Base-by-base conservation (phyloP, 306 rosid genomes). In the Corylus americana region DNA sequence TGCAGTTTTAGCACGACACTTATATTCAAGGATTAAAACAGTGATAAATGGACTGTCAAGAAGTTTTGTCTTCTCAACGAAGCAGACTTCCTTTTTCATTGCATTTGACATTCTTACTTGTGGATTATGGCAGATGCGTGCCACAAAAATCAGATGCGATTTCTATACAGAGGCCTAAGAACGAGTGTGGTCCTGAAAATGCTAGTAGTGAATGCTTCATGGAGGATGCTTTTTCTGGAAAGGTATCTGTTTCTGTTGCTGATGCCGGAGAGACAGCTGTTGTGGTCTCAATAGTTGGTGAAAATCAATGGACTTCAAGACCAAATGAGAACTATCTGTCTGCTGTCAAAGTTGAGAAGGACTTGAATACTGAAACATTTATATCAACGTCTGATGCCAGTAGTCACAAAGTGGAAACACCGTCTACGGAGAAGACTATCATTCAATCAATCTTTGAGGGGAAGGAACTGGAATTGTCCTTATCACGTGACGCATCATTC, bases 251-350 rank as follows among this genome's bases (percentile, higher is more conserved):
- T 59, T 88, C 97, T 74, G 93, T 91, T 80, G 97, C 94, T 78
- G 99, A 95, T 90, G 64, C 89, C 44, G 99, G 98, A 78, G 98
- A 95, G 84, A 95, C 96, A 20, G 96, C 98, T 83, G 81, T 95
- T 81, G 98, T 95, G 80, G 94, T 95, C 82, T 95, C 98, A 3
- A 83, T 91, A 91, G 89, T 91, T 80, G 98, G 84, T 73, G 84
- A 79, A 77, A 83, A 77, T 61, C 86, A 87, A 64, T 66, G 78
- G 83, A 70, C 77, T 67, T 86, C 77, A 70, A 81, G 78, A 80
- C 82, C 86, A 86, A 78, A 76, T 61, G 86, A 83, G 73, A 84
- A 83, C 74, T 61, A 47, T 66, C 72, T 62, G 44, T 79, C 91
- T 77, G 78, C 82, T 59, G 61, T 74, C 81, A 84, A 85, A 87